Percentiles rank a stretch among this genome's conserved stretches.
Evolutionary conservation across 1,284 basidiomycete species (phyloP).

Genomic region (Ustilago shanxiensis): DNA sequence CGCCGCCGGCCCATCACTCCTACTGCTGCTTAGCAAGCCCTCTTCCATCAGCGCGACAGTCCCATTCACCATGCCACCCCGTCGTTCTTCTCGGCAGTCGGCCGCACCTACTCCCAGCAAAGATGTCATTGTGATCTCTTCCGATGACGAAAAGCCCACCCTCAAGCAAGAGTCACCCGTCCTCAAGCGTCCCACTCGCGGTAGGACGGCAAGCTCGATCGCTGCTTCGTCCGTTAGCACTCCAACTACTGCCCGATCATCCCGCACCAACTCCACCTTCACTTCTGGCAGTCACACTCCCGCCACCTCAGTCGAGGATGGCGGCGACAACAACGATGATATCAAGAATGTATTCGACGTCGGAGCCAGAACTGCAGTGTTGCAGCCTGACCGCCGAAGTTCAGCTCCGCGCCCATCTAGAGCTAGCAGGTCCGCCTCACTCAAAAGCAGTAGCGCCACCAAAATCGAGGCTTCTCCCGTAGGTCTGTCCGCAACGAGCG

Average conservation of each 20-base stretch:
- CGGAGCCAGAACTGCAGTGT: not conserved
- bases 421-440: constrained; percentile 23
- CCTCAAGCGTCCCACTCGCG: constrained; percentile 2
- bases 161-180: constrained; percentile 2
- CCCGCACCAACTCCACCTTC: constrained; percentile 37
- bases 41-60: not conserved
- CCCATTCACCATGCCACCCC: constrained; percentile 30
- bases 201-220: constrained; percentile 27
- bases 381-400: constrained; percentile 10
- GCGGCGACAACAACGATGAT: constrained; percentile 24
- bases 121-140: constrained; percentile 35
- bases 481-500: not conserved
- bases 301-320: constrained; percentile 47
- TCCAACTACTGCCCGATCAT: constrained; percentile 35
- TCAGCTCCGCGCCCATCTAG: constrained; percentile 6
- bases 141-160: constrained; percentile 23
- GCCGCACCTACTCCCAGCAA: constrained; percentile 13
- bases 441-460: constrained; percentile 8
- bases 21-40: not conserved
- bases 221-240: constrained; percentile 31
- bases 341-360: constrained; percentile 7
- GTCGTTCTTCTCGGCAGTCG: constrained; percentile 38
- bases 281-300: constrained; percentile 53
- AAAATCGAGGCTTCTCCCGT: constrained; percentile 8
- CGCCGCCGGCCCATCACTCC: not conserved